These are phyloP conservation scores for Mucor sp. DNA, from an alignment of 371 early-diverging fungal genomes.

Conservation along the genomic window DNA sequence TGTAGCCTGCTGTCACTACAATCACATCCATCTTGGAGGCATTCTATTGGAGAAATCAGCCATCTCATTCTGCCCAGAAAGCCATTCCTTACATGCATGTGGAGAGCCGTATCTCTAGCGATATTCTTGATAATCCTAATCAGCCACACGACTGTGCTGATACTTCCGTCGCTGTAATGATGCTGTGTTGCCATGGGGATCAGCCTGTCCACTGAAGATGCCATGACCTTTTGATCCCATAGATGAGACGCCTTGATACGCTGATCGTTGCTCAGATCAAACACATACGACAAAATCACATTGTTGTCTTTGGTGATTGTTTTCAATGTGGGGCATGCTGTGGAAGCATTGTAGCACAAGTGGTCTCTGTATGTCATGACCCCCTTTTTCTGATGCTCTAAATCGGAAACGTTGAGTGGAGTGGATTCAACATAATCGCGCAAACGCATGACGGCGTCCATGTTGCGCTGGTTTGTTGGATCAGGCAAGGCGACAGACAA, in stretches of 20 bases:
- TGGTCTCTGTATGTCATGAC: neutral
- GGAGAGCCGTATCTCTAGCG: neutral
- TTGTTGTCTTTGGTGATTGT: neutral
- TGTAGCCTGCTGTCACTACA: neutral
- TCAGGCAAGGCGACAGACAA: neutral
- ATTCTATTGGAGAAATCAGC: neutral
- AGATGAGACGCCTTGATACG: neutral
- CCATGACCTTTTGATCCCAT: neutral
- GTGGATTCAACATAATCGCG: neutral
- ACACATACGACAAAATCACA: neutral
- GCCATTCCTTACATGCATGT: slow-evolving; percentile 1
- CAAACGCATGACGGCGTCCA: neutral
- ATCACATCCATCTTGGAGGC: slow-evolving; percentile 3
- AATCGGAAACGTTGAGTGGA: neutral
- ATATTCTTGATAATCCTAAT: slow-evolving; percentile 1
- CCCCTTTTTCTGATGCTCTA: neutral
- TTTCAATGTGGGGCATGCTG: neutral
- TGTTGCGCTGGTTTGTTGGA: neutral
- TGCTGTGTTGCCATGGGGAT: neutral
- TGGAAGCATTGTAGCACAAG: neutral
- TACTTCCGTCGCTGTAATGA: neutral
- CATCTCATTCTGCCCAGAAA: neutral
- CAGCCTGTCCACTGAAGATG: neutral
- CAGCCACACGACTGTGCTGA: neutral
- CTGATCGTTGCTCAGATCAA: neutral